Evolutionary conservation across 2,329 filamentous ascomycete genomes (phyloP), one percentile per base, ranked within the genome.

Genomic region (Colletotrichum lindemuthianum): DNA sequence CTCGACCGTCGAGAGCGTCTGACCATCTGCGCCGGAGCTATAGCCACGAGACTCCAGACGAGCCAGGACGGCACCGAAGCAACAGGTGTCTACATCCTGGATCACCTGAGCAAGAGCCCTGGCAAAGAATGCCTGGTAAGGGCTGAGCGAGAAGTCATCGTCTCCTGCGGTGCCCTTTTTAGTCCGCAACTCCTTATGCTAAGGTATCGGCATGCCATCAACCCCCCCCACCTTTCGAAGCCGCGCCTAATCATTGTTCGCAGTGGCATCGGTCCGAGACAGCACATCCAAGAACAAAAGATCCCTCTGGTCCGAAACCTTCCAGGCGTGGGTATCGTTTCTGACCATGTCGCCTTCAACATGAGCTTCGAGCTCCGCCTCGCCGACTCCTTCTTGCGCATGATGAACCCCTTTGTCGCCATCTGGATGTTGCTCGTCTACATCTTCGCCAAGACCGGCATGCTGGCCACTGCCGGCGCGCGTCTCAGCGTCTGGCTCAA

Each of bases 121-220:
- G 24, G 13, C n/a, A 66, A 40, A 6, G 63, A 71, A 8, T 68
- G 61, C 45, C 64, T 70, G 24, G 72, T 73, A 15, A 66, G 68
- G 24, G 72, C 71, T 1, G 61, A 64, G 4, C 67, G 73, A 1
- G 75, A 77, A 49, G 72, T 76, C 11, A 72, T 77, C 6, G 16
- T 78, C 5, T 73, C 72, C 64, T 68, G 67, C 10, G 73, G 75
- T 3, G 67, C 72, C 2, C 51, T 73, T 5, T 72, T 71, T 15
- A 70, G 72, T 0, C 74, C 75, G 0, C 75, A 77, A 55, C 49
- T 77, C 11, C 69, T 78, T 1, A 68, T 74, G 65, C 64, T 75
- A 16, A 70, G 67, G 67, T 67, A 57, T 3, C 8, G 11, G 5
- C 7, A 13, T 8, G 13, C 32, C 45, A n/a, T 40, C 15, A 39